Percentiles rank a stretch among this genome's conserved stretches.
These are phyloP conservation scores for Purshia tridentata DNA, from an alignment of 306 rosid species.

Conservation along the genomic window DNA sequence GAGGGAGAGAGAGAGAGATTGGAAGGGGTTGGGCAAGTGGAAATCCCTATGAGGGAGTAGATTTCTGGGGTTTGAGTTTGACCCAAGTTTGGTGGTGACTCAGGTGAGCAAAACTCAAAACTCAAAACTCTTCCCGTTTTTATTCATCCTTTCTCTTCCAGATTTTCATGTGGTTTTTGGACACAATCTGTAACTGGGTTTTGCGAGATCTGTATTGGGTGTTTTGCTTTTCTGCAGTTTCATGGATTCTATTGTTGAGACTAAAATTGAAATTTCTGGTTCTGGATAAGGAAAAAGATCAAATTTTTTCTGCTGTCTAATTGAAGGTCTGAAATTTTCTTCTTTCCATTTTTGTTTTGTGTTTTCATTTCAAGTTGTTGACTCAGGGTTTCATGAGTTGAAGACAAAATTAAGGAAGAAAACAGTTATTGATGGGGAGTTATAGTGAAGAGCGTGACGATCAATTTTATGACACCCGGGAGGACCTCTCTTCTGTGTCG, in stretches of 20 bases:
- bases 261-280: not conserved
- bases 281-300: not conserved
- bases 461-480: slow-evolving; percentile 67
- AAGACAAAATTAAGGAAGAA: not conserved
- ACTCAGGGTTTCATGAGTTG: slow-evolving; percentile 39
- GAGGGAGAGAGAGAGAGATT: not conserved
- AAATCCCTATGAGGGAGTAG: slow-evolving; percentile 24
- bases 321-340: slow-evolving; percentile 16
- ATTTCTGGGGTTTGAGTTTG: slow-evolving; percentile 30
- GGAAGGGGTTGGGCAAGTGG: slow-evolving; percentile 28
- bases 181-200: slow-evolving; percentile 3
- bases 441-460: slow-evolving; percentile 42
- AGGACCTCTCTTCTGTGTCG: slow-evolving; percentile 65
- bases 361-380: slow-evolving; percentile 4
- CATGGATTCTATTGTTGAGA: not conserved
- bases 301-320: not conserved
- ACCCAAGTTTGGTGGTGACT: slow-evolving; percentile 30
- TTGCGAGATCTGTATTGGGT: slow-evolving; percentile 28
- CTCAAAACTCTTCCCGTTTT: not conserved
- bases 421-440: slow-evolving; percentile 29
- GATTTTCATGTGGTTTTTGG: slow-evolving; percentile 16
- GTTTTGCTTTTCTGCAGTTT: slow-evolving; percentile 3
- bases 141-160: not conserved
- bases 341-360: not conserved
- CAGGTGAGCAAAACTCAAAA: slow-evolving; percentile 30